A percentile compares a stretch with the other conserved stretches of the same genome.
Evolutionary conservation across 2,329 filamentous ascomycete genomes (phyloP).

Genomic region (Fusarium sulawesiense): DNA sequence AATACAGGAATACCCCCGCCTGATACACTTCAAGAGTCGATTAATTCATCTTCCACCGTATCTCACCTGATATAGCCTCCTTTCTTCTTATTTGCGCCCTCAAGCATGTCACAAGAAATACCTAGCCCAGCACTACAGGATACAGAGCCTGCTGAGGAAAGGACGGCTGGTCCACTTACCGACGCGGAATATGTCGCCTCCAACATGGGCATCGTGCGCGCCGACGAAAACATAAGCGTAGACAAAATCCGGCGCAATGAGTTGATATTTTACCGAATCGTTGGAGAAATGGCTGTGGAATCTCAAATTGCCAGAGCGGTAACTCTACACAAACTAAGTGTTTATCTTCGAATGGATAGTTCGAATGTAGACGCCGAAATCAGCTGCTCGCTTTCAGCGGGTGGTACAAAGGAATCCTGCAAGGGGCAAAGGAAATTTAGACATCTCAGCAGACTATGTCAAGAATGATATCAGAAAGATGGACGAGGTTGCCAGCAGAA

Average conservation of each 20-base stretch:
- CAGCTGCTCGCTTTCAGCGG: no score
- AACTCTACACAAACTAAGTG: no score
- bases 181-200: not conserved
- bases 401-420: no score
- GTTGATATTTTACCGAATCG: not conserved
- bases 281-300: not conserved
- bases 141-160: not conserved
- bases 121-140: accelerated
- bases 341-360: no score
- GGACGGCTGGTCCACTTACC: not conserved
- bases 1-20: not conserved
- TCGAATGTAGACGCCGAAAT: no score
- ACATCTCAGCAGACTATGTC: no score
- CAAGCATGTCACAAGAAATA: not conserved
- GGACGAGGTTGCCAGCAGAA: no score
- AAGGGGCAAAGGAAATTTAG: no score
- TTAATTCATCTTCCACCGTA: accelerated
- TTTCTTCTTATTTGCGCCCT: not conserved
- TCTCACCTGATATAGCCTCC: not conserved
- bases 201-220: not conserved
- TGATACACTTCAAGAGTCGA: not conserved
- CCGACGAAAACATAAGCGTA: not conserved
- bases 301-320: no score
- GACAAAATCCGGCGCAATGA: not conserved
- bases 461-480: no score